These are phyloP conservation scores for Hypomontagnella submonticulosa DNA, from an alignment of 495 filamentous ascomycete species.

Conservation along the genomic window DNA sequence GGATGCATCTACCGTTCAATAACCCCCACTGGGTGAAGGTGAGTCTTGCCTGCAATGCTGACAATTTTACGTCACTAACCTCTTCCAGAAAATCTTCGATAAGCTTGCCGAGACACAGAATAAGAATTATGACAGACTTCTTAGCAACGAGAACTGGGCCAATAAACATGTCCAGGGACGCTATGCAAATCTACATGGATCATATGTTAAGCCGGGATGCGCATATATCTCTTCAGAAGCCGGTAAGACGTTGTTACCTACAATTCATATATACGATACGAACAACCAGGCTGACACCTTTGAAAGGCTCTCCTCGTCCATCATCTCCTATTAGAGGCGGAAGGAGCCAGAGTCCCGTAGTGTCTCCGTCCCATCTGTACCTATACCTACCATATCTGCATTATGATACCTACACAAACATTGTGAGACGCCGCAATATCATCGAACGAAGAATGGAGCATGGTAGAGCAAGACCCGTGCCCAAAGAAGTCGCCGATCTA, in stretches of 20 bases:
- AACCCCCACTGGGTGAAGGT: conserved; percentile 74
- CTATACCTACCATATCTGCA: conserved; percentile 68
- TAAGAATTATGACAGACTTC: conserved; percentile 55
- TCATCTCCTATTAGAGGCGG: conserved; percentile 18
- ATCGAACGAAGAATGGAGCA: conserved; percentile 65
- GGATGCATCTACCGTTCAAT: conserved; percentile 75
- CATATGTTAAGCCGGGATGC: conserved; percentile 59
- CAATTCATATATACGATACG: conserved; percentile 34
- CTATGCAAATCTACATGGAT: conserved; percentile 58
- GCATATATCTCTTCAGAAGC: conserved; percentile 58
- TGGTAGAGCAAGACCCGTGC: conserved; percentile 68
- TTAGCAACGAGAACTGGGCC: conserved; percentile 62
- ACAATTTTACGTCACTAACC: conserved; percentile 42
- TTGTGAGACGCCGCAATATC: conserved; percentile 68
- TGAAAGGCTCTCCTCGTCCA: conserved; percentile 46
- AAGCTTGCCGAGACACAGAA: conserved; percentile 50
- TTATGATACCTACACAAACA: conserved; percentile 71
- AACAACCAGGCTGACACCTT: conserved; percentile 18
- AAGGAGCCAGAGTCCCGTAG: conserved; percentile 52
- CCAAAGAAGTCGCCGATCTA: conserved; percentile 60
- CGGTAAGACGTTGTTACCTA: conserved; percentile 51
- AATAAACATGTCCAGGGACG: conserved; percentile 58
- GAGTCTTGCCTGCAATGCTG: neutral
- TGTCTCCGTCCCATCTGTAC: conserved; percentile 56
- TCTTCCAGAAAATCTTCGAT: conserved; percentile 50